Base-by-base conservation (phyloP, 768 basidiomycete species). In the Amanita rubescens region DNA sequence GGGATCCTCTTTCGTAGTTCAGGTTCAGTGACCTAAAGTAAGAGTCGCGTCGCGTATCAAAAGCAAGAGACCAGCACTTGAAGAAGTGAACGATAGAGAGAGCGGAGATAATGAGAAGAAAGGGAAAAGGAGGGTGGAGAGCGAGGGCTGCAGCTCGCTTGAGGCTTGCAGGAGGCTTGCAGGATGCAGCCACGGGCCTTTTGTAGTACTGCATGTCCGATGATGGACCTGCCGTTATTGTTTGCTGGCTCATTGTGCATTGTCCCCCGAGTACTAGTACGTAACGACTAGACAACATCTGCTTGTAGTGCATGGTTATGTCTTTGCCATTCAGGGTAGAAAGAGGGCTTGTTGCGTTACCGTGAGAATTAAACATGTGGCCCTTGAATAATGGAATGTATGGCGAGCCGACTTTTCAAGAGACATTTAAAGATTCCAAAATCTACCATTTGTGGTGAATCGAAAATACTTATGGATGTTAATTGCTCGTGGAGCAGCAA, bases 41-140 rank as follows among this genome's bases (percentile, higher is more conserved):
- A n/a, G 27, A 9, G 25, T n/a, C 27, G 44, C 11, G 44, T 46
- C 44, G 27, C n/a, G n/a, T 17, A 25, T 41, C 49, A 5, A 20
- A 34, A 38, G 22, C 51, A 51, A 51, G 51, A 51, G 51, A 34
- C 51, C 51, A 34, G 51, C 51, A 32, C 51, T 51, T 51, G 51
- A 51, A 17, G n/a, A 12, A 22, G n/a, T 35, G 34, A 12, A 22
- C 22, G 49, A 33, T 12, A 37, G 34, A n/a, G 33, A 15, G 43
- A 44, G 15, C 22, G 25, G 25, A 12, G n/a, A 42, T 1, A 34
- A 20, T 33, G 30, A 27, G 9, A 20, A 27, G 30, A 20, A 19
- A 22, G 33, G 27, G 39, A 27, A 51, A 39, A 51, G 33, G 25
- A 43, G 14, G 17, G 51, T 42, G 53, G 15, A 24, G 32, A 15